Percentiles rank a stretch among this genome's conserved stretches.
phyloP scores from a whole-genome alignment of 2,329 filamentous ascomycete species.

The Akanthomyces lecanii region DNA sequence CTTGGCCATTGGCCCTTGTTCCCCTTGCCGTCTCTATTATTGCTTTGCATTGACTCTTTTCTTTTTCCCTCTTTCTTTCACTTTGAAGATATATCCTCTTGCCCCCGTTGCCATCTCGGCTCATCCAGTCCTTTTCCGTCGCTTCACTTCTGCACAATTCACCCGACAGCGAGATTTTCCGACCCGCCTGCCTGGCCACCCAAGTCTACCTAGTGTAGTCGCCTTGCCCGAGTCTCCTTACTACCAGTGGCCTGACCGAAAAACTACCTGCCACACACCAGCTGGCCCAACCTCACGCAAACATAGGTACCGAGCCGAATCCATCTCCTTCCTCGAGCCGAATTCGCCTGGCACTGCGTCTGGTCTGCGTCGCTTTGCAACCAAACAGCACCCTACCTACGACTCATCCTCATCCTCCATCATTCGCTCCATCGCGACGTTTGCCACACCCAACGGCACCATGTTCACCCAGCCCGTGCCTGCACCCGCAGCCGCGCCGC shows the following conservation, averaged over 20 bases:
- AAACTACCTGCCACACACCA: too few species aligned
- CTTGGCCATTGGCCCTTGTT: neutral
- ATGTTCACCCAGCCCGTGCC: slow-evolving; percentile 43
- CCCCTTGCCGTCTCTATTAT: neutral
- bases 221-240: too few species aligned
- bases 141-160: neutral
- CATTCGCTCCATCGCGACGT: neutral
- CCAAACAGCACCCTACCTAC: neutral
- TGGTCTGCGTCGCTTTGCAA: too few species aligned
- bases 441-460: neutral
- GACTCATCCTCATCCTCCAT: neutral
- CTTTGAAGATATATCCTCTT: neutral
- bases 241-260: too few species aligned
- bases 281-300: neutral
- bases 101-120: neutral
- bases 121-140: neutral
- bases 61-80: neutral
- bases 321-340: neutral
- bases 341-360: neutral
- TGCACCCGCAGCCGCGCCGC: slow-evolving; percentile 34
- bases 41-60: neutral
- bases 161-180: neutral
- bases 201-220: neutral
- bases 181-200: neutral
- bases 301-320: neutral